A percentile compares a stretch with the other conserved stretches of the same genome.
These are phyloP conservation scores for Lepraria neglecta DNA, from an alignment of 495 filamentous ascomycete species.

Conservation along the genomic window DNA sequence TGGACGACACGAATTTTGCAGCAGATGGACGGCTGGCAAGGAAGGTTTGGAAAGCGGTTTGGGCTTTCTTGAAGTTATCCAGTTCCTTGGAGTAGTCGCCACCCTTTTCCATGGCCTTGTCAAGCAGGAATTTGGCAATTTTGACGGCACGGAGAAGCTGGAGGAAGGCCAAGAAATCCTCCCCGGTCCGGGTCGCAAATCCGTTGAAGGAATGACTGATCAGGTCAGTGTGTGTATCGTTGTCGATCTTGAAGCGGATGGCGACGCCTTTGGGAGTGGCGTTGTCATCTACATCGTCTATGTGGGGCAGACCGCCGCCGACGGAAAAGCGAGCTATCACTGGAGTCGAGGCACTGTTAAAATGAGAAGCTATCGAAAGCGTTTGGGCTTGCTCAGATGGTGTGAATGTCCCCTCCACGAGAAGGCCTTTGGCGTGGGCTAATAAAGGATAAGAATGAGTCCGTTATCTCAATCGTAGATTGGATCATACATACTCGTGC, in stretches of 20 bases:
- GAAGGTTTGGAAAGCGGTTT: slow-evolving; percentile 18
- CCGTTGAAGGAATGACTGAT: slow-evolving; percentile 19
- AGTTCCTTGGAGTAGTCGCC: slow-evolving; percentile 18
- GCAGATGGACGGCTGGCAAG: slow-evolving; percentile 18
- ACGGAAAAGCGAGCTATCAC: slow-evolving; percentile 20
- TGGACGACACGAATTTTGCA: slow-evolving; percentile 6
- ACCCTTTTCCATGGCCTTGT: slow-evolving; percentile 9
- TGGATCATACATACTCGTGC: slow-evolving; percentile 9
- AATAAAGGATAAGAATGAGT: neutral
- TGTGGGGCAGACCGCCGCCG: slow-evolving; percentile 14
- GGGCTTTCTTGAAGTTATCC: slow-evolving; percentile 17
- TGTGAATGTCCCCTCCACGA: slow-evolving; percentile 18
- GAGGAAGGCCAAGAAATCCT: slow-evolving; percentile 18
- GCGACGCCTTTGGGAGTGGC: slow-evolving; percentile 19
- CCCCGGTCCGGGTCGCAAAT: slow-evolving; percentile 18
- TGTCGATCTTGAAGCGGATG: slow-evolving; percentile 18
- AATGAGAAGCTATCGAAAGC: slow-evolving; percentile 21
- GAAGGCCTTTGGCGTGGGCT: slow-evolving; percentile 17
- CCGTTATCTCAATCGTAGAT: neutral
- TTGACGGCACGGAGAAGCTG: slow-evolving; percentile 13
- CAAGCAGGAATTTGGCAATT: slow-evolving; percentile 8
- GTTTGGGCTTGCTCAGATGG: slow-evolving; percentile 15
- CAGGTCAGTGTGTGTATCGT: slow-evolving; percentile 13
- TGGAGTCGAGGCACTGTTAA: slow-evolving; percentile 16
- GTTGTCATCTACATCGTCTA: slow-evolving; percentile 17